These are phyloP conservation scores for Coniochaeta sp. DNA, from an alignment of 2,329 filamentous ascomycete genomes.

Conservation along the genomic window DNA sequence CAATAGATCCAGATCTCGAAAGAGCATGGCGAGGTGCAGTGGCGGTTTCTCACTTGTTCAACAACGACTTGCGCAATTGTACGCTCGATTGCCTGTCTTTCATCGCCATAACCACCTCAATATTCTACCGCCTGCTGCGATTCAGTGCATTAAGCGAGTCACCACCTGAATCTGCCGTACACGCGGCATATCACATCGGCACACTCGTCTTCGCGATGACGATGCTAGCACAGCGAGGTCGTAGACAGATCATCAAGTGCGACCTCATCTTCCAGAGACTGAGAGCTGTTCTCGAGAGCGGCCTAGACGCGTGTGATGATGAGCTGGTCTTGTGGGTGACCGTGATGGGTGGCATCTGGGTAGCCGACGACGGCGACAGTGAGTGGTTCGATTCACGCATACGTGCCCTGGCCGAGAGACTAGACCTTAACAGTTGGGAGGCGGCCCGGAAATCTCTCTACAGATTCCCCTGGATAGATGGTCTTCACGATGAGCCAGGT, in stretches of 20 bases:
- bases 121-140: slow-evolving; percentile 2
- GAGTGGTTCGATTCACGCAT: neutral
- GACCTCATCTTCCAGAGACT: neutral
- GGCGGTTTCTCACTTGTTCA: neutral
- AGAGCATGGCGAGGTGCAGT: neutral
- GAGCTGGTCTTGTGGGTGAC: slow-evolving; percentile 3
- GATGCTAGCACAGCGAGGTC: slow-evolving; percentile 1
- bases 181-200: slow-evolving; percentile 4
- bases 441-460: neutral
- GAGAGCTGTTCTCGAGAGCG: neutral
- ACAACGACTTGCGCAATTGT: neutral
- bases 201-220: slow-evolving; percentile 5
- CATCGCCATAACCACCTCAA: slow-evolving; percentile 1
- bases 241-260: neutral
- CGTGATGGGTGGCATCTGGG: slow-evolving; percentile 4
- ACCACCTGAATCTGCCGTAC: neutral
- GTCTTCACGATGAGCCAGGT: slow-evolving; percentile 2
- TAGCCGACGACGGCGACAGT: neutral
- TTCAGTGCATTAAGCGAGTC: neutral
- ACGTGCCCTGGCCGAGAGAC: neutral
- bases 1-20: neutral
- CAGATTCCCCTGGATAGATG: slow-evolving; percentile 5
- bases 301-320: neutral
- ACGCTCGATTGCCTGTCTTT: slow-evolving; percentile 1
- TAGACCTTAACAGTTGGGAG: neutral